Conservation (phyloP, 2,329 filamentous ascomycete species). For the Beauveria australis region DNA sequence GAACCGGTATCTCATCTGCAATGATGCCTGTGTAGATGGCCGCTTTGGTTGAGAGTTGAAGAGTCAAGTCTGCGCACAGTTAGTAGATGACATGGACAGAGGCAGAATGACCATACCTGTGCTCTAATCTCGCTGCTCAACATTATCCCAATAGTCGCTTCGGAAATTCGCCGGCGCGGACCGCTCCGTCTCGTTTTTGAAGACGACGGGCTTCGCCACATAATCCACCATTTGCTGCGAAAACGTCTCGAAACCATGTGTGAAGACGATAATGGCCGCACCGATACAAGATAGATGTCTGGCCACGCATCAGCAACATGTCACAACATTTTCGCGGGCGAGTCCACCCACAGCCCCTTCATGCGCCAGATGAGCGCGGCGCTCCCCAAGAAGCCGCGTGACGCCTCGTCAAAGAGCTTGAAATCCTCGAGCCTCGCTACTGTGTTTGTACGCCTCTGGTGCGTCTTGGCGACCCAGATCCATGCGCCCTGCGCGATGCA, state of each 20-base stretch:
- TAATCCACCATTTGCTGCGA: slow-evolving; percentile 30
- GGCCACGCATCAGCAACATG: neutral
- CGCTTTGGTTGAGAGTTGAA: slow-evolving; percentile 28
- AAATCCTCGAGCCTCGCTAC: slow-evolving; percentile 29
- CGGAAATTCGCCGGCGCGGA: slow-evolving; percentile 22
- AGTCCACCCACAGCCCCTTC: slow-evolving; percentile 22
- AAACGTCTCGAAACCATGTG: slow-evolving; percentile 31
- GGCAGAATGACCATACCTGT: neutral
- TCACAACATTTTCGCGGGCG: neutral
- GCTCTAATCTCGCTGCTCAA: slow-evolving; percentile 18
- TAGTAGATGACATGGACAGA: neutral
- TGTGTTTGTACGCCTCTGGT: slow-evolving; percentile 22
- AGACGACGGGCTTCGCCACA: slow-evolving; percentile 19
- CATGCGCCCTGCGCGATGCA: slow-evolving; percentile 30
- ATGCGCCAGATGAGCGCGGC: slow-evolving; percentile 27
- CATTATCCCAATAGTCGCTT: slow-evolving; percentile 28
- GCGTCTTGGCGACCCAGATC: slow-evolving; percentile 30
- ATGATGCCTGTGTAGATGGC: slow-evolving; percentile 31
- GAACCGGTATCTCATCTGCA: slow-evolving; percentile 19
- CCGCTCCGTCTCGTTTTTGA: slow-evolving; percentile 13
- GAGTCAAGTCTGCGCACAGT: slow-evolving; percentile 14
- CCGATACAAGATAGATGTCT: slow-evolving; percentile 32
- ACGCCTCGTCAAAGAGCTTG: slow-evolving; percentile 31
- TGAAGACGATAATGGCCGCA: slow-evolving; percentile 26
- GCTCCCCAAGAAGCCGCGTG: slow-evolving; percentile 27